Evolutionary conservation across 805 yeast species (phyloP), one percentile per base, ranked within the genome.

Genomic region (Candida loeiensis): DNA sequence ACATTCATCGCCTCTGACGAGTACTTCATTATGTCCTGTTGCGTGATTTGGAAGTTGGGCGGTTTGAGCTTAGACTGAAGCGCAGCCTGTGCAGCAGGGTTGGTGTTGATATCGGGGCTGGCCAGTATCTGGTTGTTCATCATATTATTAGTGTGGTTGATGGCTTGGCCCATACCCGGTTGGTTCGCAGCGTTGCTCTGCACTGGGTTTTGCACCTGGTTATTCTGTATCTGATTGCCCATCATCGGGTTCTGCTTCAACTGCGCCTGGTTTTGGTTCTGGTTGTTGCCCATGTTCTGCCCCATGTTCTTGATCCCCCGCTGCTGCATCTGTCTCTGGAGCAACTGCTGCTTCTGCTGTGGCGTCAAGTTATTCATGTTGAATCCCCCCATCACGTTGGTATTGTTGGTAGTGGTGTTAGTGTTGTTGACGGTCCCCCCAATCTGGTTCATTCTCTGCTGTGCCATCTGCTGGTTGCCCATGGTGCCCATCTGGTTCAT

Each of bases 1-100:
- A 66, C 48, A n/a, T 59, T 54, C 63, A 68, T 54, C 2, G 74
- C 74, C 34, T 65, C 72, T 7, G 61, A 50, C 26, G 61, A 58
- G 48, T 66, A 65, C 48, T 66, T 64, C 44, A 54, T 50, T 29
- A 64, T 54, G 42, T 69, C 74, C 37, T 67, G 69, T 14, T 59
- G 65, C 11, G 68, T 59, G 15, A 64, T 59, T 32, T 51, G 57
- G 32, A 59, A 55, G 42, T 53, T 55, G 4, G 69, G 70, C 3
- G 57, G 59, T 36, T 58, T 54, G 20, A 36, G 34, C 18, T 33
- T 44, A 31, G n/a, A n/a, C n/a, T 22, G 28, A n/a, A 16, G 15
- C 17, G 20, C 26, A n/a, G 30, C 21, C 8, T 19, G 28, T 28
- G 22, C n/a, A 11, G 40, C 24, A 14, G 16, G 12, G 36, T 36